Base-by-base conservation (phyloP, 768 basidiomycete genomes). In the Tylopilus subfusipes region DNA sequence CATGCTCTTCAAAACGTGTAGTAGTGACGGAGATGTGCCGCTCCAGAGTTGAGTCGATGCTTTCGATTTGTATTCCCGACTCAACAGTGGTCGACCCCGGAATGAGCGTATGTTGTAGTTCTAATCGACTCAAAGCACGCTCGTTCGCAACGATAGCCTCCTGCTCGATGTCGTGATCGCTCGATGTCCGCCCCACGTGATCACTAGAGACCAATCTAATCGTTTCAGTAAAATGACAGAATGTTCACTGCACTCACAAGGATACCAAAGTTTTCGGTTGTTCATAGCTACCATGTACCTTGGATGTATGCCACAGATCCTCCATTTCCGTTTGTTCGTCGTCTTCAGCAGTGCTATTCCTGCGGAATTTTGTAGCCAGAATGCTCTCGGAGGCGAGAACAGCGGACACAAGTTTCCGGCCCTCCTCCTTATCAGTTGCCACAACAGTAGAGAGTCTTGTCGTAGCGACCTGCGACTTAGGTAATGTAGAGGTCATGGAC, bases 181-280 rank as follows among this genome's bases (percentile, higher is more conserved):
- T n/a, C 11, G 39, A 21, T 1, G 34, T 16, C 2, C 12, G 19
- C 7, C 11, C 11, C 4, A 9, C 5, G 6, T 2, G 6, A 16
- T 39, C 24, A 39, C 57, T 60, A 30, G 19, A 47, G 46, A 47
- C 4, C 29, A 21, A 12, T 34, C 12, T 12, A 5, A 13, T 58
- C 10, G 5, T 10, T 33, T 48, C 25, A 52, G 21, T 24, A 27
- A n/a, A 21, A 27, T 3, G 5, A 5, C 25, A 11, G 5, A 19
- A 25, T 12, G n/a, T 4, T 16, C 12, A 33, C 9, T 30, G 39
- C 11, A 38, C 59, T 60, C 47, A 60, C 57, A 40, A 21, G 18
- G 46, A 27, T 6, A 29, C 12, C 6, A 13, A 3, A 19, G 25
- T 24, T 2, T 7, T 30, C 11, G 18, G 13, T 21, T 8, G 50